Evolutionary conservation across 2,329 filamentous ascomycete species (phyloP), one percentile per base, ranked within the genome.

Genomic region (Cordyceps cicadae): DNA sequence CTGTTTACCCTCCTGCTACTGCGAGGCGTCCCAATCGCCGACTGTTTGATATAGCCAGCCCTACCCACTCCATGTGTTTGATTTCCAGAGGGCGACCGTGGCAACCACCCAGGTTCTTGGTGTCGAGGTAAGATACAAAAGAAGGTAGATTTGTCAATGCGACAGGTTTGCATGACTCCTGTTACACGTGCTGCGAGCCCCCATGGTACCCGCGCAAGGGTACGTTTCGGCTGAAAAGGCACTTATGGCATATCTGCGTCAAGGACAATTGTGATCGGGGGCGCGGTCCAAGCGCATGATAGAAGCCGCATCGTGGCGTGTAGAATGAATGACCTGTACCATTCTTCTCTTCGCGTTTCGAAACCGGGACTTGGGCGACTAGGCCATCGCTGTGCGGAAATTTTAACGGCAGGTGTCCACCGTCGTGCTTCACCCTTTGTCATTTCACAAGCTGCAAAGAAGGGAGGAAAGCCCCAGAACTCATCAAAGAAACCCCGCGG

Each of bases 151-250:
- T 50, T 49, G 54, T 57, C 54, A 57, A 57, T 57, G 54, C 54
- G 54, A 11, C 32, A 19, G 15, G 32, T 11, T 43, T 41, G 21
- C 32, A 50, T 50, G 54, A 50, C 54, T 57, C 45, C 54, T 57
- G 54, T 50, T 26, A 50, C 46, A 9, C 5, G 12, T 14, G 17
- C 48, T 19, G 15, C 11, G 26, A 43, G 48, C 2, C 21, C 1
- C 45, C 9, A 51, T 17, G 52, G 49, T 52, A 39, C 48, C 56
- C 56, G 3, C 34, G 46, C 46, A 41, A 41, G 46, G 55, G 46
- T 26, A 59, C 48, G 56, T 59, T 59, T 59, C 56, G 56, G 56
- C 48, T 59, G 56, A 45, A 51, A 17, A n/a, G 52, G 48, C 56
- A 5, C 34, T 37, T 37, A 12, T 37, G 48, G 37, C 56, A 51